Percentiles rank a stretch among this genome's conserved stretches.
phyloP scores from a whole-genome alignment of 2,329 filamentous ascomycete genomes.

The Apiospora saccharicola region DNA sequence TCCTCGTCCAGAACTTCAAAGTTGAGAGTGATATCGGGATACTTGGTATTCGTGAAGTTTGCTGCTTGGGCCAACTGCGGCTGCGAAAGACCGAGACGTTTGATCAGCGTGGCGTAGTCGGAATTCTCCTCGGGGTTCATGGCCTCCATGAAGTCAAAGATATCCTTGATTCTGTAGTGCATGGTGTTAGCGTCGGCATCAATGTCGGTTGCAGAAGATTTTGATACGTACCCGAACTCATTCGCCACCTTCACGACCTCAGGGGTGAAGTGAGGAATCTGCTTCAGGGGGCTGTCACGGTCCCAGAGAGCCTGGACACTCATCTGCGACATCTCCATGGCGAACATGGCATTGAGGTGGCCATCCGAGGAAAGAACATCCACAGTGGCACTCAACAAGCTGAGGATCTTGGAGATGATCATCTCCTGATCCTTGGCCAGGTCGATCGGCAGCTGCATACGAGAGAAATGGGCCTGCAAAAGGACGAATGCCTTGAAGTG shows the following conservation, averaged over 20 bases:
- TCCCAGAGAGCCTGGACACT: conserved; percentile 99
- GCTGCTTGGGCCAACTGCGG: conserved; percentile 88
- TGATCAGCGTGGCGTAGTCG: conserved; percentile 79
- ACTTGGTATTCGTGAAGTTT: conserved; percentile 93
- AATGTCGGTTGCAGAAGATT: background rate
- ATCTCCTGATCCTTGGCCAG: conserved; percentile 94
- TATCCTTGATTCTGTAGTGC: conserved; percentile 77
- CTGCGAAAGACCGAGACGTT: conserved; percentile 80
- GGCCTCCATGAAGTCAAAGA: conserved; percentile 98
- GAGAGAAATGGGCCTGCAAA: conserved; percentile 94
- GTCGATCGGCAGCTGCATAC: conserved; percentile 96
- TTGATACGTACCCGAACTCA: conserved; percentile 71
- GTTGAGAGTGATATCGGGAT: conserved; percentile 92
- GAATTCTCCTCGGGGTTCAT: conserved; percentile 96
- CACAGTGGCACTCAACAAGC: conserved; percentile 88
- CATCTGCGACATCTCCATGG: conserved; percentile 99
- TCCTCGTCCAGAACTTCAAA: conserved; percentile 86
- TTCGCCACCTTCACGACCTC: conserved; percentile 85
- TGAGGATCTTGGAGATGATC: conserved; percentile 83
- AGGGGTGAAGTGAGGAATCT: conserved; percentile 92
- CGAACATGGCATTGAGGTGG: conserved; percentile 95
- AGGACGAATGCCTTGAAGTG: conserved; percentile 99
- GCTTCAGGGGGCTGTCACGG: conserved; percentile 93
- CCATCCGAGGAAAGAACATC: conserved; percentile 96
- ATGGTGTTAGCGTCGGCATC: conserved; percentile 6